Conservation (phyloP, 2,329 filamentous ascomycete species). For the Alternaria solani region DNA sequence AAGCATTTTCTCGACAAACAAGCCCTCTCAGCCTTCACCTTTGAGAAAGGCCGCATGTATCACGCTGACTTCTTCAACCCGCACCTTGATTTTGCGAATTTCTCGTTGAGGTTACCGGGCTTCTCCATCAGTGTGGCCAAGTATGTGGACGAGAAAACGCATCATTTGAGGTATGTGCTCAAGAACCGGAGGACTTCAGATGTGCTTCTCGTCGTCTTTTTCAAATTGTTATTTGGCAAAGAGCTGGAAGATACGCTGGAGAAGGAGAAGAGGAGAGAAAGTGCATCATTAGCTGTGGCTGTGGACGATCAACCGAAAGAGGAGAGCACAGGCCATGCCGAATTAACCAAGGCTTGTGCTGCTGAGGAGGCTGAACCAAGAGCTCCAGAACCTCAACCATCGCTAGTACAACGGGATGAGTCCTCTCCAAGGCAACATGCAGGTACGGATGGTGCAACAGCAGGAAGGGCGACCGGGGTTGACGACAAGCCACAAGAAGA, state of each 20-base stretch:
- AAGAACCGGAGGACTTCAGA: slow-evolving; percentile 54
- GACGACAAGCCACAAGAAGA: slow-evolving; percentile 14
- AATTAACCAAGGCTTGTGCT: slow-evolving; percentile 2
- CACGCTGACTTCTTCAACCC: slow-evolving; percentile 59
- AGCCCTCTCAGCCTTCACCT: slow-evolving; percentile 50
- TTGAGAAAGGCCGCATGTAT: slow-evolving; percentile 56
- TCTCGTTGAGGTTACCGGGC: slow-evolving; percentile 55
- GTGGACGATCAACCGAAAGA: not conserved
- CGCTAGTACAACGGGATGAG: not conserved
- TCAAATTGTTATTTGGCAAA: slow-evolving; percentile 56
- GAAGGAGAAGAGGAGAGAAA: slow-evolving; percentile 7
- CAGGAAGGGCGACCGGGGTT: not conserved
- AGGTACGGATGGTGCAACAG: not conserved
- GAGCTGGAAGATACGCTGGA: slow-evolving; percentile 50
- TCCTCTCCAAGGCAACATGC: not conserved
- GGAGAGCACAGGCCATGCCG: slow-evolving; percentile 2
- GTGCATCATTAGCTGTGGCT: not conserved
- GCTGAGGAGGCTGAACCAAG: slow-evolving; percentile 3
- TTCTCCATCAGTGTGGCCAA: slow-evolving; percentile 56
- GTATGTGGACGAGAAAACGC: slow-evolving; percentile 59
- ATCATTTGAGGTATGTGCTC: slow-evolving; percentile 57
- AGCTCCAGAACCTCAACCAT: not conserved
- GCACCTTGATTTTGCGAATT: slow-evolving; percentile 59
- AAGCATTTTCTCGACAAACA: slow-evolving; percentile 53
- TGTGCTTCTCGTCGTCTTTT: slow-evolving; percentile 56